Base-by-base conservation (phyloP, 1,139 yeast species). In the Pichiaceae sp. region DNA sequence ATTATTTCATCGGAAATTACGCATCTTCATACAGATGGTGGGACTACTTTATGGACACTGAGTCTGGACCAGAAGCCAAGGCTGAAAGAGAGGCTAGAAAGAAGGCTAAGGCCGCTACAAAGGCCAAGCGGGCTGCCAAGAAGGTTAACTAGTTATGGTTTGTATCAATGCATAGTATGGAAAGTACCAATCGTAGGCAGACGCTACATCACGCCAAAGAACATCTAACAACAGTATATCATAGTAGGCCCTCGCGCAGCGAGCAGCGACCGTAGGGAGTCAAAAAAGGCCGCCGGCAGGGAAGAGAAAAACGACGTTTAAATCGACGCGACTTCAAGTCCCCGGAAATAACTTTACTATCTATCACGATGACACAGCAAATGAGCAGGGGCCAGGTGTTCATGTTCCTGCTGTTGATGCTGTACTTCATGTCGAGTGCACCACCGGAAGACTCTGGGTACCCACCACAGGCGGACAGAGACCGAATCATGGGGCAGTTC, bases 1-100 rank as follows among this genome's bases (percentile, higher is more conserved):
- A 85, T 56, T 86, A 80, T 62, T 91, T 89, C 61, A 58, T 58
- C 34, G 97, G 97, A 41, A 87, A 87, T 63, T 91, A 87, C 59
- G 94, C 97, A 25, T 82, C 95, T 38, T 79, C 93, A 26, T 91
- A 89, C 72, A 77, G 96, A 63, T 86, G 94, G 89, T 87, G 95
- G 94, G 98, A 91, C 63, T 79, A 67, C 56, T 52, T 73, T 39
- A 64, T 91, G 50, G 80, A 80, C 52, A 89, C 97, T 23, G 96
- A 89, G 58, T 80, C 89, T 48, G 91, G 91, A 36, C 73, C 79
- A 20, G 75, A 67, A 48, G 85, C 84, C 23, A 80, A 75, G 59
- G 62, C 63, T 33, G 69, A 66, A 43, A 71, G 93, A 58, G 87
- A 80, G 57, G 62, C 59, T 42, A 72, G 70, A 53, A 72, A 72